phyloP scores from a whole-genome alignment of 2,329 filamentous ascomycete genomes.

The Dryadomyces sulphureus region DNA sequence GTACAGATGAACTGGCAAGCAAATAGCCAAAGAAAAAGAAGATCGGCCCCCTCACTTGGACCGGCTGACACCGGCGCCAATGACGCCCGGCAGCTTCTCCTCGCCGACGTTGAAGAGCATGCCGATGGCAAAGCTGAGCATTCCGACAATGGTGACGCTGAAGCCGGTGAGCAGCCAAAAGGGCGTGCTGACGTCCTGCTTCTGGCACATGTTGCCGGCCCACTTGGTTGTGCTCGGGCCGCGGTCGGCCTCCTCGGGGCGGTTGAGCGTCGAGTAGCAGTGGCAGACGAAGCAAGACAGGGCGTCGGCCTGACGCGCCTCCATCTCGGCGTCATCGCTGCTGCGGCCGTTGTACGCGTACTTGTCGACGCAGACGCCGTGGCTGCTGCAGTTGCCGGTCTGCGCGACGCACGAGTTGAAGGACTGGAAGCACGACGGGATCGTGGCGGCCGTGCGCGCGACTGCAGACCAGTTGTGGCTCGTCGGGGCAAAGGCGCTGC shows the following conservation, averaged over 20 bases:
- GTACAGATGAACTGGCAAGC: background rate
- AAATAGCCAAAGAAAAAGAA: background rate
- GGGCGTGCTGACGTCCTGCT: conserved; percentile 74
- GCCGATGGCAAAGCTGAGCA: conserved; percentile 57
- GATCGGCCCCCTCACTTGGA: conserved; percentile 32
- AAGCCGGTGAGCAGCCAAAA: conserved; percentile 80
- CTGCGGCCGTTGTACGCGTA: conserved; percentile 31
- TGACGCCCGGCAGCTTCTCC: conserved; percentile 81
- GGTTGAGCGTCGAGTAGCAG: conserved; percentile 45
- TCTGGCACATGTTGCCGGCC: conserved; percentile 79
- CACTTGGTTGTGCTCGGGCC: conserved; percentile 47
- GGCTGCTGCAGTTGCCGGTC: conserved; percentile 70
- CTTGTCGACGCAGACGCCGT: conserved; percentile 61
- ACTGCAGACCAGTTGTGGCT: conserved; percentile 14
- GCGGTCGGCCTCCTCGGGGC: conserved; percentile 18
- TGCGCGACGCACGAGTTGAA: conserved; percentile 50
- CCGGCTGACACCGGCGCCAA: conserved; percentile 82
- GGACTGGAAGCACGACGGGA: conserved; percentile 63
- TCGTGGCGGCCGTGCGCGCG: conserved; percentile 19
- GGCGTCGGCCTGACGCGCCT: background rate
- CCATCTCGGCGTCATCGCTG: conserved; percentile 11
- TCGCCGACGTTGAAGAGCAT: conserved; percentile 73
- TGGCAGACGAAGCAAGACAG: conserved; percentile 60
- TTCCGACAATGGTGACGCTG: conserved; percentile 51
- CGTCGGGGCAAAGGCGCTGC: conserved; percentile 4